Percentiles rank a stretch among this genome's conserved stretches.
These are phyloP conservation scores for Rhexocercosporidium sp. DNA, from an alignment of 2,329 filamentous ascomycete genomes.

Conservation along the genomic window DNA sequence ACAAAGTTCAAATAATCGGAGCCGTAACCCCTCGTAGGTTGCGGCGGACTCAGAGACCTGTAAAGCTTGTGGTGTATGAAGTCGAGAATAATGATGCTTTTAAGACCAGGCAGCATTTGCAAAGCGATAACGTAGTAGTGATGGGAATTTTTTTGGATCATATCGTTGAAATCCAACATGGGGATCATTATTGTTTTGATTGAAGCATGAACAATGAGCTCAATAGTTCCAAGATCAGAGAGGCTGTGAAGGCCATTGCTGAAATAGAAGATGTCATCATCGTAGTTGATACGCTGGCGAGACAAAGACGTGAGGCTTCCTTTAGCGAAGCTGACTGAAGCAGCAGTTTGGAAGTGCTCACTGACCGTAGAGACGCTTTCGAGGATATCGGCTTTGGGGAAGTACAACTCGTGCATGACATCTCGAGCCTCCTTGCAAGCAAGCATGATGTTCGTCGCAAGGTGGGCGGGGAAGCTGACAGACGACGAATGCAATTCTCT, in stretches of 20 bases:
- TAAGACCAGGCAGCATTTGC: background rate
- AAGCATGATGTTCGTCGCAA: background rate
- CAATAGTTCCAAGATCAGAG: fast-evolving
- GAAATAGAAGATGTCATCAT: background rate
- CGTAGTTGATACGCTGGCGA: background rate
- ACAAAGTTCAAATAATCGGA: too few relatives aligned
- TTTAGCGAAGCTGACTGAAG: background rate
- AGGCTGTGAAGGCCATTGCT: background rate
- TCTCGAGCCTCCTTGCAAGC: background rate
- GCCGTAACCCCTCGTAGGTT: too few relatives aligned
- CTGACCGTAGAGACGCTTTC: background rate
- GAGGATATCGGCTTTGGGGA: background rate
- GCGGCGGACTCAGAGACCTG: background rate
- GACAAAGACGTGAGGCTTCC: background rate
- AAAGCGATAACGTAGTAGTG: too few relatives aligned
- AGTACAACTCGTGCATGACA: background rate
- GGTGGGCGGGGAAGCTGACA: background rate
- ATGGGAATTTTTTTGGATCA: too few relatives aligned
- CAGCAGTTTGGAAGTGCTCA: background rate
- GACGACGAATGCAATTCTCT: background rate
- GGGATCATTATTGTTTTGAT: background rate
- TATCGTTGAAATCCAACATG: too few relatives aligned
- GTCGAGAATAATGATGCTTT: background rate
- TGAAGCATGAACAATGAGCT: background rate
- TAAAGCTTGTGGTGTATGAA: background rate